Conservation (phyloP, 768 basidiomycete species). For the Candolleomyces aberdarensis region DNA sequence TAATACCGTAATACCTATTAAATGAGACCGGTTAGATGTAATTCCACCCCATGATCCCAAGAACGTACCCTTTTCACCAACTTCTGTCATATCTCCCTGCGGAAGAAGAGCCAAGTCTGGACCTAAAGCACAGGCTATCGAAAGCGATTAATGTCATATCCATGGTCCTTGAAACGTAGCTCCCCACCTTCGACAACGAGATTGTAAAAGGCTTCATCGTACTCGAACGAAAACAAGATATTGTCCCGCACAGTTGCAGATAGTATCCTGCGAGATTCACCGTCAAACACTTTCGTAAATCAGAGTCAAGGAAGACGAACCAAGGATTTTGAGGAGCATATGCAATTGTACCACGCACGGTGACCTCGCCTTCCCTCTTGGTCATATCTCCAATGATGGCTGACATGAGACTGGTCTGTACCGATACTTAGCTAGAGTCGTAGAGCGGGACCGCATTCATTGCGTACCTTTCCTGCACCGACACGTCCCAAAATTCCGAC, state of each 20-base stretch:
- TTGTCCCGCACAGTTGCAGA: constrained; percentile 87
- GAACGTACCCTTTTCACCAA: constrained; percentile 73
- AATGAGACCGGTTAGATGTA: not conserved
- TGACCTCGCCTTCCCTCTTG: constrained; percentile 68
- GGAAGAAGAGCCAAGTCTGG: constrained; percentile 79
- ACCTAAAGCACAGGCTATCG: constrained; percentile 75
- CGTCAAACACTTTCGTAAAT: not conserved
- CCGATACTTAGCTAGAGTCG: not conserved
- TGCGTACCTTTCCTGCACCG: constrained; percentile 79
- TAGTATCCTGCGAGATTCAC: constrained; percentile 57
- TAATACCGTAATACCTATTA: constrained; percentile 54
- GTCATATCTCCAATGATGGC: constrained; percentile 89
- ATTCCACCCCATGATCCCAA: not conserved
- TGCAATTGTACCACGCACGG: constrained; percentile 65
- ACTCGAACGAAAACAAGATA: constrained; percentile 88
- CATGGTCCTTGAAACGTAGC: not conserved
- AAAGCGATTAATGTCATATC: not conserved
- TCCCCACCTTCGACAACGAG: constrained; percentile 70
- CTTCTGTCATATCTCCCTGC: constrained; percentile 80
- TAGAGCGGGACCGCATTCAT: not conserved
- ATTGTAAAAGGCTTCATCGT: constrained; percentile 82
- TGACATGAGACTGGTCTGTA: constrained; percentile 67
- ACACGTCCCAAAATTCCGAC: constrained; percentile 86
- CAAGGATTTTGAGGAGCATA: constrained; percentile 90
- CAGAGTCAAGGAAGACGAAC: constrained; percentile 28